Base-by-base conservation (phyloP, 495 filamentous ascomycete genomes). In the Echria macrotheca region DNA sequence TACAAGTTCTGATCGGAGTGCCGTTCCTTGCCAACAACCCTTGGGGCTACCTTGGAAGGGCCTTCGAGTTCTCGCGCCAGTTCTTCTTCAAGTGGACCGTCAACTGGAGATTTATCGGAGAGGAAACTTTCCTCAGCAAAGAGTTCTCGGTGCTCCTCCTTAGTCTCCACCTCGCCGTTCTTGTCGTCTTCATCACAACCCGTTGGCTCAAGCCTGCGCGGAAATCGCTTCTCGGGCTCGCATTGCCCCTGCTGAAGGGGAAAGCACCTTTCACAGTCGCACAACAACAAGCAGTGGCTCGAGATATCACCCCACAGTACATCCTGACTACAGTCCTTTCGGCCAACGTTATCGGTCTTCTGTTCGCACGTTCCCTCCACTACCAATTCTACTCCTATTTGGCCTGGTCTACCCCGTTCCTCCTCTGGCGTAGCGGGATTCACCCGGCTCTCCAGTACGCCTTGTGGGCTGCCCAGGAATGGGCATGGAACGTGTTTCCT, bases 51-150 rank as follows among this genome's bases (percentile, higher is more conserved):
- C 52, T 90, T 4, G 73, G 76, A 24, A 72, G 85, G 41, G 89
- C 93, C 0, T 98, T 98, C 56, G 89, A 98, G 69, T 72, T 98
- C 22, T 86, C 86, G 22, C 76, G 93, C 37, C 78, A 83, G 55
- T 98, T 98, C 64, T 74, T 95, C 53, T 96, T 89, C 74, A 91
- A 95, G 63, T 97, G 93, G 93, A 97, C 93, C 0, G 93, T 98
- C 49, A 98, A 98, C 65, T 98, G 91, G 91, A 79, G 91, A 36
- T 96, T 98, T 56, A 65, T 96, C 4, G 81, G 83, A 10, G 89
- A 96, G 60, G 81, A 89, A 17, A 65, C 65, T 1, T 98, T 98
- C 55, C 73, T 94, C 18, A 94, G 88, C 42, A 78, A 69, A 45
- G 63, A 71, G 10, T 95, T 96, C 60, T 80, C 90, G 28, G 39